Evolutionary conservation across 441 rosid species (phyloP), one percentile per base, ranked within the genome.

Genomic region (Erodium texanum): DNA sequence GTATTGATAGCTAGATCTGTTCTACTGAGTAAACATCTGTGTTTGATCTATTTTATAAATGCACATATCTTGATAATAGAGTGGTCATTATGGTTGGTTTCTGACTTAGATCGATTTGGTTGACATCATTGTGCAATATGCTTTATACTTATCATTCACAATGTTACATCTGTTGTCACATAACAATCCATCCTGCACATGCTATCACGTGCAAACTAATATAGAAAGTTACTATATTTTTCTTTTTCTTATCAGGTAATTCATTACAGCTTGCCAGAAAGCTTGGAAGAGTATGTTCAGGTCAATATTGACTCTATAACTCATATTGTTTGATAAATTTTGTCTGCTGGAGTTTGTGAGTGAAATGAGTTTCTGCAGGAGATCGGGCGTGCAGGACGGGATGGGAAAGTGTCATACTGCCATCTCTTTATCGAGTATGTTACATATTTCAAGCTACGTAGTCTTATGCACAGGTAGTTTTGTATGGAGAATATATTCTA

Each of bases 251-350:
- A 77, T 75, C 81, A 93, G 98, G 89, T 90, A 66, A 85, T 93
- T 74, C 97, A 93, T 80, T 90, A 87, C 78, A 89, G 95, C 75
- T 19, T 93, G 80, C 98, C 98, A 75, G 96, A 89, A 82, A 93
- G 98, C 84, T 83, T 93, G 85, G 98, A 93, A 78, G 98, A 89
- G 85, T 93, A 90, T 71, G 95, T 90, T 73, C 98, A 93, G 97
- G 98, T 93, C 64, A 10, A 66, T 69, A 71, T 81, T 70, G 72
- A 36, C 64, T 78, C 65, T 68, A 56, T 29, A 58, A 61, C 32
- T 69, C 43, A 59, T 54, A 14, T 32, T 29, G 24, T 73, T 72
- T 68, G 66, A 50, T 23, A 70, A 68, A 2, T 56, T 70, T 71
- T 75, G 24, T 64, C 18, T 63, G 23, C 62, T 36, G 19, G 24